phyloP scores from a whole-genome alignment of 495 filamentous ascomycete species.

The Aspergillus wentii region DNA sequence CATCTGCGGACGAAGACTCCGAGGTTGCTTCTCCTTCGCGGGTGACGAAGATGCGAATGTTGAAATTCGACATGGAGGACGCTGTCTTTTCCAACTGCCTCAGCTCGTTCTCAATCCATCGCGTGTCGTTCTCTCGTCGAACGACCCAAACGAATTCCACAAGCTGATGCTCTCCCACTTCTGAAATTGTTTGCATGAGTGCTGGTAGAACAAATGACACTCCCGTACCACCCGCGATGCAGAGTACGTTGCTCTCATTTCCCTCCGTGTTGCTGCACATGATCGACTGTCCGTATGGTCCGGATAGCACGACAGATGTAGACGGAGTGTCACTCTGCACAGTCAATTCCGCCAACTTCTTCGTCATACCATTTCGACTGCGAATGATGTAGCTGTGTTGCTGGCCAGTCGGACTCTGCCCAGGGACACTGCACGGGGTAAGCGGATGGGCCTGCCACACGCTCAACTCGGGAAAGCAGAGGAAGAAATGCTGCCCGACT shows the following conservation, averaged over 20 bases:
- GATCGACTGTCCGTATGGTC: conserved; percentile 53
- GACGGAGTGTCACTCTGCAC: conserved; percentile 8
- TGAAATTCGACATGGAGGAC: conserved; percentile 24
- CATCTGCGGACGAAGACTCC: conserved; percentile 3
- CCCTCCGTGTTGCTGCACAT: conserved; percentile 25
- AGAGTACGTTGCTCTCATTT: conserved; percentile 49
- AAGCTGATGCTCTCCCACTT: conserved; percentile 11
- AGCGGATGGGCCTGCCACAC: conserved; percentile 68
- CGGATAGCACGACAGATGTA: conserved; percentile 50
- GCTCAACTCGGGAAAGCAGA: conserved; percentile 54
- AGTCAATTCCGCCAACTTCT: conserved; percentile 41
- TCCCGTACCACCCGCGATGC: conserved; percentile 60
- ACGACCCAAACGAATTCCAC: conserved; percentile 63
- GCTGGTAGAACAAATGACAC: conserved; percentile 57
- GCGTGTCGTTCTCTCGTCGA: conserved; percentile 44
- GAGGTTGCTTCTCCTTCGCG: conserved; percentile 24
- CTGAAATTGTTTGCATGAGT: conserved; percentile 41
- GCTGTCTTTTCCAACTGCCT: conserved; percentile 34
- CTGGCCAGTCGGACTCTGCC: conserved; percentile 20
- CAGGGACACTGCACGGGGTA: conserved; percentile 51
- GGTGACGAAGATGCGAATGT: conserved; percentile 54
- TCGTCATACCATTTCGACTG: conserved; percentile 56
- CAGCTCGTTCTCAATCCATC: conserved; percentile 56
- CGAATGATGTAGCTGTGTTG: conserved; percentile 60
- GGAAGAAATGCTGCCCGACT: conserved; percentile 62